Evolutionary conservation across 2,329 filamentous ascomycete species (phyloP), one percentile per base, ranked within the genome.

Genomic region (Clarireedia sp.): DNA sequence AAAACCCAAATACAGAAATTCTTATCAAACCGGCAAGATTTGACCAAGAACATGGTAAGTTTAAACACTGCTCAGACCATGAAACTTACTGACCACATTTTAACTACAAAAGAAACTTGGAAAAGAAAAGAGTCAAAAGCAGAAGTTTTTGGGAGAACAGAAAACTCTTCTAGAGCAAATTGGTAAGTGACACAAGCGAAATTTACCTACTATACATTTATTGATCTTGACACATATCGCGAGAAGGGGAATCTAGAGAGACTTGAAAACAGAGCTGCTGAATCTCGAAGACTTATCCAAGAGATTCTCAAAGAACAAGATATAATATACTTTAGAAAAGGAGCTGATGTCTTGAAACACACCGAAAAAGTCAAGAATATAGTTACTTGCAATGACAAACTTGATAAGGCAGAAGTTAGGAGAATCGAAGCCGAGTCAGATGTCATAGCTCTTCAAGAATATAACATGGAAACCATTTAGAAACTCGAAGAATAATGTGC

Each of bases 371-470:
- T 95, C 7, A 76, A 78, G n/a, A 67, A 71, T 19, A 78, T 95
- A 45, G 80, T 81, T 14, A 70, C 75, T 48, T 76, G 82, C 5
- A 82, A 87, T 51, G 77, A 85, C 46, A 78, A 79, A 14, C 72
- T 89, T 10, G 70, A 91, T 16, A 83, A 91, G 63, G 82, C 81
- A 2, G 80, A 88, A 62, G 77, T 96, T 45, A 77, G 83, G 58
- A 73, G 80, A 0, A 79, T 95, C 29, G 94, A 99, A 73, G 91
- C 90, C 1, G 70, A 76, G n/a, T 96, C 90, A 0, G 94, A 99
- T 64, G 70, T 87, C 2, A 76, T 82, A 45, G 80, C 80, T 5
- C 75, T 96, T n/a, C 80, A 81, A 63, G 73, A 74, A 16, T 83
- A 84, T 56, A 89, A 90, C 62, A 63, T 69, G 8, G 75, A 81